Base-by-base conservation (phyloP, 2,329 filamentous ascomycete species). In the Colletotrichum magnum region DNA sequence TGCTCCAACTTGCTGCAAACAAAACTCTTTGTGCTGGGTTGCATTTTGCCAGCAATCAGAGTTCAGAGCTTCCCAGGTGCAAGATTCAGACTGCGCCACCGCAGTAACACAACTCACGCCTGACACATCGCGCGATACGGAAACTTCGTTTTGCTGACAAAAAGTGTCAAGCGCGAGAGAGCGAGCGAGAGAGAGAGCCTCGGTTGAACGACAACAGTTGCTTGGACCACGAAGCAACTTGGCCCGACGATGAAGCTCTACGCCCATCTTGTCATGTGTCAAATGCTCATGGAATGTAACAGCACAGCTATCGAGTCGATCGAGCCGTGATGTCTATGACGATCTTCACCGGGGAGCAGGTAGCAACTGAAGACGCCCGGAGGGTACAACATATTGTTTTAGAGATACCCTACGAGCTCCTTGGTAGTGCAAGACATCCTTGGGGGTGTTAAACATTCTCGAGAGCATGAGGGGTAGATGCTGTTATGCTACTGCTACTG, bases 291-390 rank as follows among this genome's bases (percentile, higher is more conserved):
- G 13, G 32, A 51, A 56, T 47, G 32, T 2, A 36, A 36, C 32
- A 36, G 9, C 32, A 18, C 28, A 28, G n/a, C 12, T 39, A 32
- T 26, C 32, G 32, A 36, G 10, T 36, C 15, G 39, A 50, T 24
- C n/a, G 24, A 50, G 56, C 32, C 24, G 53, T 48, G 39, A 56
- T n/a, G 28, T 56, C 15, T 32, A 65, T 59, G 28, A 6, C 54
- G 32, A 51, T 39, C 50, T 13, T 36, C 28, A 21, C 43, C 9
- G 43, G 45, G 32, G 58, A 26, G 39, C 58, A 24, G 36, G 48
- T 12, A 13, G 13, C 3, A 36, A 26, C n/a, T 18, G 36, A 21
- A 21, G 3, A 26, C 43, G 32, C 18, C 54, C 24, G 26, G 41
- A 43, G 57, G 9, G 59, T 15, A 45, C 24, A 18, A 53, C 32